Base-by-base conservation (phyloP, 2,329 filamentous ascomycete genomes). In the Colletotrichum sp. region DNA sequence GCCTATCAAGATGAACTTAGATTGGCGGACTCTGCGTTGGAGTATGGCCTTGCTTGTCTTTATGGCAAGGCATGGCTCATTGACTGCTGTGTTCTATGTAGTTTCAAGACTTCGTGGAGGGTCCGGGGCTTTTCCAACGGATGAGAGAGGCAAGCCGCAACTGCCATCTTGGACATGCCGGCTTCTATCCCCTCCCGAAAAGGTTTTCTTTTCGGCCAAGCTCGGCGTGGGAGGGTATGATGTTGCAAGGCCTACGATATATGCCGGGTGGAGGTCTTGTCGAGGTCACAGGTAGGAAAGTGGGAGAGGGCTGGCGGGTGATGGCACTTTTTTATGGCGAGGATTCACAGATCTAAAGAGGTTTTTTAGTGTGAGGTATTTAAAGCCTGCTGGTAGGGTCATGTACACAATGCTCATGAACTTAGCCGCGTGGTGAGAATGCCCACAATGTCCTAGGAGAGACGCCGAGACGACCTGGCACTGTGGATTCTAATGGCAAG, bases 1-100 rank as follows among this genome's bases (percentile, higher is more conserved):
- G 9, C 39, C 9, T n/a, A n/a, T 49, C 9, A 3, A 12, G 7
- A 12, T n/a, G 18, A n/a, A 49, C 39, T 49, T n/a, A 1, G 18
- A 49, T 49, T 10, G 39, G 39, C 39, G 18, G 39, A n/a, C 39
- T 44, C 18, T n/a, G 39, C 18, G 18, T n/a, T 44, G 39, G 1
- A n/a, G 5, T 10, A 44, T 10, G 16, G 16, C 36, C 16, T 1
- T 39, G 16, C 36, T 39, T 39, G 16, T 18, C 36, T 18, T 18
- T 0, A 3, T 9, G 36, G 39, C 9, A n/a, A 1, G 39, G 0
- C 5, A 44, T 44, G 39, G 8, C 18, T 44, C 0, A 10, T 44
- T n/a, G 0, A 1, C 16, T 12, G 18, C 39, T n/a, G 1, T 4
- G 0, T 44, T n/a, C 18, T 44, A n/a, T n/a, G 18, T 3, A 39